Conservation (phyloP, 768 basidiomycete species). For the Termitomyces sp. region DNA sequence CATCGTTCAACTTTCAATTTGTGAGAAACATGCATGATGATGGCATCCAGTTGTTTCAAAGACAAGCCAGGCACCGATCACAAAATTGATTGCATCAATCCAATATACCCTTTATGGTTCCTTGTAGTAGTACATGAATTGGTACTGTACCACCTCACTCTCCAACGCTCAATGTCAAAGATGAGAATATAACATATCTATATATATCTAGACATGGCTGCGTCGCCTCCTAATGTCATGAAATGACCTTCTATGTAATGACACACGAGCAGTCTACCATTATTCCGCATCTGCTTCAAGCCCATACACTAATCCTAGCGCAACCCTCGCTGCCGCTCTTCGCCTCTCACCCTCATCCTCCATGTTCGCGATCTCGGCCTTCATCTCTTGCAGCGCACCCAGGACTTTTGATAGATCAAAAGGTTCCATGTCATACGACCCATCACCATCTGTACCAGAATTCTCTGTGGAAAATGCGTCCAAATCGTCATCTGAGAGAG, state of each 20-base stretch:
- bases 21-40: conserved; percentile 12
- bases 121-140: no score
- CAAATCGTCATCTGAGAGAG: conserved; percentile 7
- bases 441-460: not conserved
- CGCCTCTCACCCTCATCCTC: conserved; percentile 60
- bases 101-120: no score
- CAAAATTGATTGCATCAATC: not conserved
- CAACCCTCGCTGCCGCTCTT: conserved; percentile 68
- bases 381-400: conserved; percentile 63
- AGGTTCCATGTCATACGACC: conserved; percentile 35
- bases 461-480: conserved; percentile 1
- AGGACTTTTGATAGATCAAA: conserved; percentile 68
- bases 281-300: conserved; percentile 33
- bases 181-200: not conserved
- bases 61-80: conserved; percentile 18
- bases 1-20: conserved; percentile 14
- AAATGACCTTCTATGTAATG: not conserved
- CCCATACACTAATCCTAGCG: conserved; percentile 72
- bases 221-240: no score
- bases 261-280: not conserved
- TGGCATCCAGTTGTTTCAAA: conserved; percentile 10
- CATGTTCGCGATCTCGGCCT: conserved; percentile 72
- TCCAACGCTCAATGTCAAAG: not conserved
- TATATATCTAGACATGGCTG: not conserved
- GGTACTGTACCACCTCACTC: no score